Evolutionary conservation across 139 green algal species (phyloP).

Genomic region (Haematococcus lacustris): DNA sequence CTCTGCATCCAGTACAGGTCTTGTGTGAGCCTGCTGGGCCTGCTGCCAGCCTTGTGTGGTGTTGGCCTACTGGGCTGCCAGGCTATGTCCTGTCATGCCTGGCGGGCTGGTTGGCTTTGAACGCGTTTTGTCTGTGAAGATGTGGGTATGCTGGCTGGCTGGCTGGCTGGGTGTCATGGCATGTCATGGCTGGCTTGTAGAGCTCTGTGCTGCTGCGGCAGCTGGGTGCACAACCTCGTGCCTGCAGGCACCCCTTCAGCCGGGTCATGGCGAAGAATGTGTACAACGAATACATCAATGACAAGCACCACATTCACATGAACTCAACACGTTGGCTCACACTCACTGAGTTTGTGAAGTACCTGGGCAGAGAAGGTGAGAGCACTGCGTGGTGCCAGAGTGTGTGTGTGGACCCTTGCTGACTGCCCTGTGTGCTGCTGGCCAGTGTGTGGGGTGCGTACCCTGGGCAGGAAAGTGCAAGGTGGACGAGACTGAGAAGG

Average conservation of each 20-base stretch:
- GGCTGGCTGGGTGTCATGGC: too few relatives aligned
- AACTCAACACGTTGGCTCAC: conserved; percentile 92
- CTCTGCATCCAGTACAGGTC: not conserved
- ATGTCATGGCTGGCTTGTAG: too few relatives aligned
- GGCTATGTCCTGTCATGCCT: too few relatives aligned
- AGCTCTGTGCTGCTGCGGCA: too few relatives aligned
- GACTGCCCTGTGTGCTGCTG: too few relatives aligned
- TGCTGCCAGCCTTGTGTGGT: too few relatives aligned
- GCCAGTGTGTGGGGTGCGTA: too few relatives aligned
- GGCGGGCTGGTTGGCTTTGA: too few relatives aligned
- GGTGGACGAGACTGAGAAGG: conserved; percentile 90
- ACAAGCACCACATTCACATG: conserved; percentile 95
- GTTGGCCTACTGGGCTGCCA: too few relatives aligned
- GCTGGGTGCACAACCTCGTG: not conserved
- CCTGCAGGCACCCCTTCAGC: conserved; percentile 59
- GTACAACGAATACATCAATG: conserved; percentile 93
- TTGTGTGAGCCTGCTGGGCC: too few relatives aligned
- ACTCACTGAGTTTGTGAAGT: conserved; percentile 70
- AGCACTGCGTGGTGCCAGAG: not conserved
- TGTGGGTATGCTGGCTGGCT: too few relatives aligned
- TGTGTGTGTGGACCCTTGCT: not conserved
- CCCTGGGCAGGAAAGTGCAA: conserved; percentile 73
- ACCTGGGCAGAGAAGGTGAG: conserved; percentile 47
- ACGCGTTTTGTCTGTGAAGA: too few relatives aligned
- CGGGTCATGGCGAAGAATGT: conserved; percentile 74